Conservation (phyloP, 805 yeast species). For the Wickerhamomyces queroliae region DNA sequence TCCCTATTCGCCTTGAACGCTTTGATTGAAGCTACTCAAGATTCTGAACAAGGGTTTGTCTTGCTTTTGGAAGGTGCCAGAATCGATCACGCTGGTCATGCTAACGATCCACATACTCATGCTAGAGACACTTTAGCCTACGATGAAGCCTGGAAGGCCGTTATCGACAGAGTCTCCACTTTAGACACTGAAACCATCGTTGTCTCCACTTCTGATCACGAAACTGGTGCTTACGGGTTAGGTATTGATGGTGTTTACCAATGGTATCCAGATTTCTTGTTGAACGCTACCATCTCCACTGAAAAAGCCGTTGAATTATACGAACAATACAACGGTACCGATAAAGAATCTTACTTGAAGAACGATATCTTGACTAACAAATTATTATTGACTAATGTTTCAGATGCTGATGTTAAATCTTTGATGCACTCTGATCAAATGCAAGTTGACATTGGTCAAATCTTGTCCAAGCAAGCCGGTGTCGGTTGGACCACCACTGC, state of each 20-base stretch:
- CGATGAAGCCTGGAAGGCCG: constrained; percentile 74
- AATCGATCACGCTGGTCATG: constrained; percentile 93
- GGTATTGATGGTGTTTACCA: constrained; percentile 79
- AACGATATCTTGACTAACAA: constrained; percentile 48
- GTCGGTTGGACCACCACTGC: constrained; percentile 96
- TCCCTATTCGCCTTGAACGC: constrained; percentile 68
- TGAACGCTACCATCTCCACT: constrained; percentile 65
- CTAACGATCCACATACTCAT: constrained; percentile 91
- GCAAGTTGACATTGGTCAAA: constrained; percentile 47
- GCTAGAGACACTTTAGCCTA: constrained; percentile 83
- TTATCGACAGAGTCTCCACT: constrained; percentile 57
- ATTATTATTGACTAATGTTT: constrained; percentile 54
- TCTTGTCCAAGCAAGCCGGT: constrained; percentile 72
- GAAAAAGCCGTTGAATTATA: constrained; percentile 55
- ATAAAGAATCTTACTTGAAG: constrained; percentile 40
- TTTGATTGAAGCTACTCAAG: constrained; percentile 57
- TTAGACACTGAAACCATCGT: constrained; percentile 74
- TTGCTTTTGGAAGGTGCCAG: constrained; percentile 84
- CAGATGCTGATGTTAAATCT: constrained; percentile 42
- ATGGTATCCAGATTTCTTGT: constrained; percentile 77
- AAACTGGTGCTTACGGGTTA: constrained; percentile 84
- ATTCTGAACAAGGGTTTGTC: constrained; percentile 82
- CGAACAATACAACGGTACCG: constrained; percentile 25
- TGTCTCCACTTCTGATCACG: constrained; percentile 86
- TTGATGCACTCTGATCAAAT: constrained; percentile 31